These are phyloP conservation scores for Hibiscus syriacus DNA, from an alignment of 345 rosid genomes.

Conservation along the genomic window DNA sequence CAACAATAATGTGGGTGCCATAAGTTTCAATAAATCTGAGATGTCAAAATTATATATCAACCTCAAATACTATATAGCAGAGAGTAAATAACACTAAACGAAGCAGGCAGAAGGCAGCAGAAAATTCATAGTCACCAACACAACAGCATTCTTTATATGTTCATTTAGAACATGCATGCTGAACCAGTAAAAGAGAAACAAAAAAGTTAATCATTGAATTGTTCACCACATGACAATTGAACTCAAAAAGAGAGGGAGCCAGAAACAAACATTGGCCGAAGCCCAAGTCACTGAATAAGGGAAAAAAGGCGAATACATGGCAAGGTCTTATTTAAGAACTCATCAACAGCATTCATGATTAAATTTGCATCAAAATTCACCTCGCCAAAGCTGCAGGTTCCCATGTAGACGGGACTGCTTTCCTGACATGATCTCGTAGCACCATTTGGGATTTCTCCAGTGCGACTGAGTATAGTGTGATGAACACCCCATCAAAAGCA, in stretches of 20 bases:
- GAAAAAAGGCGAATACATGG: too few species aligned
- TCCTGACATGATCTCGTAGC: conserved; percentile 53
- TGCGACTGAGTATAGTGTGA: conserved; percentile 57
- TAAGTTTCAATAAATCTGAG: conserved; percentile 56
- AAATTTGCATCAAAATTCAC: conserved; percentile 13
- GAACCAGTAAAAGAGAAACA: background rate
- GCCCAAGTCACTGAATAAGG: background rate
- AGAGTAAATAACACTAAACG: background rate
- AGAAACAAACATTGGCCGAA: background rate
- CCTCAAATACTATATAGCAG: background rate
- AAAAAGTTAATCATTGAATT: background rate
- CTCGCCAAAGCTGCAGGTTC: conserved; percentile 74
- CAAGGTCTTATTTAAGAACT: too few species aligned
- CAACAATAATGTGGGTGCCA: conserved; percentile 70
- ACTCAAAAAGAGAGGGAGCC: background rate
- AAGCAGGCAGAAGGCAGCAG: background rate
- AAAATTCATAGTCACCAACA: background rate
- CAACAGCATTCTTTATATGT: background rate
- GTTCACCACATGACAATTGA: background rate
- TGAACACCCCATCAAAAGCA: conserved; percentile 80
- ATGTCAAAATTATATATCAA: conserved; percentile 4
- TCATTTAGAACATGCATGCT: background rate
- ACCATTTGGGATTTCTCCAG: conserved; percentile 59
- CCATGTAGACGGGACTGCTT: conserved; percentile 65
- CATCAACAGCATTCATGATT: background rate